A percentile compares a stretch with the other conserved stretches of the same genome.
These are phyloP conservation scores for Metschnikowia orientalis DNA, from an alignment of 805 yeast species.

Conservation along the genomic window DNA sequence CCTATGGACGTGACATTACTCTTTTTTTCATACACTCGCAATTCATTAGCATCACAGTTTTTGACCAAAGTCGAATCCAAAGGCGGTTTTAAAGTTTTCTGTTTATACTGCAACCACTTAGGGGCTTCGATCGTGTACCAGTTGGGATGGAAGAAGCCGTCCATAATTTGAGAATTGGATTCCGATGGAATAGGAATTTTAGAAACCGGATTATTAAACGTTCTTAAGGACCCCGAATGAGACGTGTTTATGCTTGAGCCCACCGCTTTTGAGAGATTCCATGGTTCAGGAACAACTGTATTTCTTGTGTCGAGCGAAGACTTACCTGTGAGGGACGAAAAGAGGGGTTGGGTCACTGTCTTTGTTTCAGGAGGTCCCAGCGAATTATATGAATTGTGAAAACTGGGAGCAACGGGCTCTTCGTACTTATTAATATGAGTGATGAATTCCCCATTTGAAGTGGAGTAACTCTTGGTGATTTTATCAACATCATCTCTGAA, in stretches of 20 bases:
- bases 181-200: slow-evolving; percentile 33
- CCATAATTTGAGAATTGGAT: slow-evolving; percentile 33
- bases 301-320: slow-evolving; percentile 75
- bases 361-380: slow-evolving; percentile 34
- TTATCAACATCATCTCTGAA: slow-evolving; percentile 56
- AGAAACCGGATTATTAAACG: slow-evolving; percentile 27
- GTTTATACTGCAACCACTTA: slow-evolving; percentile 38
- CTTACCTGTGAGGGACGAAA: slow-evolving; percentile 65
- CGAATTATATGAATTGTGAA: slow-evolving; percentile 28
- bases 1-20: slow-evolving; percentile 34
- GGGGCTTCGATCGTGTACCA: slow-evolving; percentile 43
- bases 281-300: slow-evolving; percentile 62
- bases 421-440: slow-evolving; percentile 30
- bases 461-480: slow-evolving; percentile 49
- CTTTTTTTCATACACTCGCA: slow-evolving; percentile 18
- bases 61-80: slow-evolving; percentile 26
- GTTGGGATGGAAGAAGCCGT: slow-evolving; percentile 40
- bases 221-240: slow-evolving; percentile 25
- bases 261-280: slow-evolving; percentile 60
- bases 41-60: slow-evolving; percentile 19
- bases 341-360: slow-evolving; percentile 67
- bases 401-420: slow-evolving; percentile 24
- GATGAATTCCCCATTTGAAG: slow-evolving; percentile 59
- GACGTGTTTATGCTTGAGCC: slow-evolving; percentile 17
- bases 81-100: slow-evolving; percentile 22